These are phyloP conservation scores for Singerocomus inundabilis DNA, from an alignment of 1,284 basidiomycete species.

Conservation along the genomic window DNA sequence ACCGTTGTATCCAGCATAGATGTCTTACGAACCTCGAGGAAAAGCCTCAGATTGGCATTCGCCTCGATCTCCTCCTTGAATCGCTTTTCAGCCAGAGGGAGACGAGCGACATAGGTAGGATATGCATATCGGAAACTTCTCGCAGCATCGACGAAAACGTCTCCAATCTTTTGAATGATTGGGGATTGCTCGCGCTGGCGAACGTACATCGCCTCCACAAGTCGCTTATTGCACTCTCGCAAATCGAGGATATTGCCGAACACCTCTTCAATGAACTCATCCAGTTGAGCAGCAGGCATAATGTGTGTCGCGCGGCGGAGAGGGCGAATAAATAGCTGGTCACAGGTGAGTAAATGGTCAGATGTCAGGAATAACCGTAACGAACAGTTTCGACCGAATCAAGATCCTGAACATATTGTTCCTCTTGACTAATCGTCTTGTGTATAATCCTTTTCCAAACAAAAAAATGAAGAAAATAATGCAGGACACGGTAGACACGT, in stretches of 20 bases:
- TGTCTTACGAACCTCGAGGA: constrained; percentile 74
- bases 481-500: constrained; percentile 21
- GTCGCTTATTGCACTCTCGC: constrained; percentile 74
- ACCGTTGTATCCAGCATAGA: not conserved
- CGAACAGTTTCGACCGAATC: constrained; percentile 76
- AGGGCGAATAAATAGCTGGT: constrained; percentile 75
- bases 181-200: constrained; percentile 87
- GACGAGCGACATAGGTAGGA: constrained; percentile 81
- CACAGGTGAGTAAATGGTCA: not conserved
- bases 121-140: constrained; percentile 88
- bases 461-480: not conserved
- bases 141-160: constrained; percentile 86
- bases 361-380: not conserved
- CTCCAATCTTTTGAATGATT: constrained; percentile 84
- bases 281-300: constrained; percentile 62
- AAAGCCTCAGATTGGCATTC: constrained; percentile 81
- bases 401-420: constrained; percentile 88
- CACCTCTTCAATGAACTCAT: constrained; percentile 82
- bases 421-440: constrained; percentile 89
- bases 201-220: constrained; percentile 85
- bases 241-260: constrained; percentile 88
- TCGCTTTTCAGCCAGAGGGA: constrained; percentile 83
- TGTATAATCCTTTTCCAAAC: constrained; percentile 70
- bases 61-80: constrained; percentile 82
- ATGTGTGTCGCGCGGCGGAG: constrained; percentile 72